Evolutionary conservation across 2,329 filamentous ascomycete genomes (phyloP), one percentile per base, ranked within the genome.

Genomic region (Fusarium robinianum): DNA sequence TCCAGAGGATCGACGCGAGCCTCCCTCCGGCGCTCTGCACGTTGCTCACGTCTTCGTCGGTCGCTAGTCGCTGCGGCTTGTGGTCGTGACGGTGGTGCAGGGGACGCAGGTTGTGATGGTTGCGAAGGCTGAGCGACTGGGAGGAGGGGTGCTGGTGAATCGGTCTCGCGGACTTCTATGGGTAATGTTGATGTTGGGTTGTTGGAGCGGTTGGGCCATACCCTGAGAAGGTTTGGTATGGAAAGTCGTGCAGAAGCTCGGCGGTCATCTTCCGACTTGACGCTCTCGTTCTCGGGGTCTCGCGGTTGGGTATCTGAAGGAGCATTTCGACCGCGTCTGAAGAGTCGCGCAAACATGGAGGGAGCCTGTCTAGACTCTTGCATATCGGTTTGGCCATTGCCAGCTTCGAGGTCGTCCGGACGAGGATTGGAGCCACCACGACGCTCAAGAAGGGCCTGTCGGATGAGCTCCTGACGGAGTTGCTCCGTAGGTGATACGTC

Each of bases 181-280:
- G 17, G 15, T 46, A 21, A 16, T 49, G 11, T n/a, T 15, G 47
- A 17, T 46, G 24, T 4, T 14, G 25, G 25, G n/a, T 12, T 7
- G 10, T 27, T 19, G 34, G 43, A 32, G 30, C 35, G 10, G 25
- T 42, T 49, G 7, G 25, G 18, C 51, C 51, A 55, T 46, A 24
- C 25, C 30, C 51, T 45, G 17, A 57, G 14, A 24, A 55, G 49
- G 35, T 33, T 42, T 14, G 51, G 51, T 18, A 43, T 18, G 23
- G 25, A 29, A 37, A 47, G 33, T 43, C 41, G 24, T 46, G 37
- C 42, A 41, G 53, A 22, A 26, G 41, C 17, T 22, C 9, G 35
- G 32, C 30, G 19, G 41, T 23, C 53, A 56, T 66, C 65, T 3
- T 76, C 73, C 2, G 73, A 72, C 57, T 81, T 81, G 22, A 76